Evolutionary conservation across 352 stramenopile genomes (phyloP), one percentile per base, ranked within the genome.

Genomic region (Albugo candida): DNA sequence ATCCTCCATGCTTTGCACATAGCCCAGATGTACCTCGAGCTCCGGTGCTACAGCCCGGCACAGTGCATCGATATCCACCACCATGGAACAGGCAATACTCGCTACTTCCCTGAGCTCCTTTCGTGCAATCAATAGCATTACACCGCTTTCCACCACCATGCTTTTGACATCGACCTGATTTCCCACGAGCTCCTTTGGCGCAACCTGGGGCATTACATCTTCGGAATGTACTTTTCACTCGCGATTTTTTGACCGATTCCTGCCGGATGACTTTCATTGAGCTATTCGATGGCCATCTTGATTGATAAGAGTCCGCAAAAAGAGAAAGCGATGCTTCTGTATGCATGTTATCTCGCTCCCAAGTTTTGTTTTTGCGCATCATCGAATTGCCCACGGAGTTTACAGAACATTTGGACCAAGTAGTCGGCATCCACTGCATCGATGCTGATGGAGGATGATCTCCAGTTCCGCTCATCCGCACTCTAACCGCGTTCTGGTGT

Each of bases 71-170:
- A 39, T 87, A 85, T 40, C 76, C 81, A 8, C 79, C 81, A 43
- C 81, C 81, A 46, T 93, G 81, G 52, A 83, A 84, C 11, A 87
- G 58, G 50, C 75, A 87, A 55, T 70, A 68, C 45, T 50, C 67
- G 53, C 68, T 86, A 51, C 67, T 81, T 34, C 76, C 74, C 48
- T 93, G 81, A 5, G 77, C 81, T 13, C 81, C 79, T 50, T 93
- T 92, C 35, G 68, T 56, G 54, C 81, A 92, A 12, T 71, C 60
- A 0, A 60, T 45, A 1, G 56, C 50, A 0, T 63, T 60, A 45
- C 81, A 93, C 16, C 71, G 70, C 56, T 87, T 86, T 46, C 81
- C 79, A 21, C 81, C 81, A 20, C 81, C 81, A 56, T 93, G 81
- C 48, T 83, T 80, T 20, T 88, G 79, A 38, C 81, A 93, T 18